Base-by-base conservation (phyloP, 805 yeast species). In the Cephaloascus fragrans region DNA sequence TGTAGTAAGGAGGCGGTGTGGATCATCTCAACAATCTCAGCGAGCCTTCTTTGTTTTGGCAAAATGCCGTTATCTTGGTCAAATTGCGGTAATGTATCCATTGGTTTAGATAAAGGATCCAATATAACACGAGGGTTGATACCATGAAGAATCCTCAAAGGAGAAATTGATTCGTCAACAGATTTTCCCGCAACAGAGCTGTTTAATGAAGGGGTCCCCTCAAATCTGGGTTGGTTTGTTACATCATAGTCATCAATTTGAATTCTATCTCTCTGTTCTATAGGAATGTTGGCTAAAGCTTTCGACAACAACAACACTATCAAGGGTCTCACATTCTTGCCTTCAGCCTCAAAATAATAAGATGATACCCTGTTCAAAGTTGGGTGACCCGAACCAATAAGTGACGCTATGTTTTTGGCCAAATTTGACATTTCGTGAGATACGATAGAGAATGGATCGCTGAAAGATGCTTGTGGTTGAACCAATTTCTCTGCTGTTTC, bases 11-110 rank as follows among this genome's bases (percentile, higher is more conserved):
- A 83, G 3, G 98, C 97, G 1, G 97, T 93, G 59, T 93, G 98
- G 47, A 93, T 93, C 95, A 93, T 85, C 62, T 93, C 98, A 8
- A 90, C 96, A 51, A 93, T 90, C 62, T 93, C 98, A 1, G 98
- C 97, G 40, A 93, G 69, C 42, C 98, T 73, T 47, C 97, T 72
- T 62, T 93, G 98, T 49, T 93, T 88, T 35, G 98, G 97, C 42
- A 90, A 66, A 37, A 93, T 86, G 2, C 96, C 96, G 49, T 76
- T 75, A 41, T 75, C 64, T 14, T 69, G 61, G 43, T 73, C 75
- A 43, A 65, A 58, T 36, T 75, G 68, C 1, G 90, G 87, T 39
- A 82, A 65, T 31, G 75, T 67, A 45, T 75, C 82, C 71, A 86
- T 83, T 8, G 94, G 93, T 51, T 78, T 75, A 18, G 89, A 77